Conservation (phyloP, 1,139 yeast species). For the Meyerozyma elateridarum region DNA sequence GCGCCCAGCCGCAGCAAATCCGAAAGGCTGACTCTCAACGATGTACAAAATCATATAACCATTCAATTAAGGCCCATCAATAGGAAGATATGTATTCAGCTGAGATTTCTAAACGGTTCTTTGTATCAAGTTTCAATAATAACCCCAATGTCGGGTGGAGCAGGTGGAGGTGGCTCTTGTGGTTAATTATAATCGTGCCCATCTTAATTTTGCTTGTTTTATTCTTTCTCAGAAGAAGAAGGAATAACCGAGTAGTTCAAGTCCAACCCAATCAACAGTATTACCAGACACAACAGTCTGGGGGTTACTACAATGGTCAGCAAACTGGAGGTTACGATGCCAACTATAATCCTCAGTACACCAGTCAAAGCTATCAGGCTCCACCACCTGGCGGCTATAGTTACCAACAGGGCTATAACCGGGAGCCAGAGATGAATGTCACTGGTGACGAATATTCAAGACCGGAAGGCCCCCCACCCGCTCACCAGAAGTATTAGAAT, state of each 20-base stretch:
- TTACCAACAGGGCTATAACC: slow-evolving; percentile 7
- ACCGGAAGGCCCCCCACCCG: slow-evolving; percentile 23
- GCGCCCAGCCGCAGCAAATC: too few relatives aligned
- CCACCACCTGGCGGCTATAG: slow-evolving; percentile 7
- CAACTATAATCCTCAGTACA: slow-evolving; percentile 5
- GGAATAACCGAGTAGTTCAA: slow-evolving; percentile 6
- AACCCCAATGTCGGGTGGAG: slow-evolving; percentile 9
- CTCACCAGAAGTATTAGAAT: slow-evolving; percentile 12
- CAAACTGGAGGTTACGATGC: slow-evolving; percentile 2
- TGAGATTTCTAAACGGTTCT: background rate
- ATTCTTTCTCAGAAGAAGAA: slow-evolving; percentile 12
- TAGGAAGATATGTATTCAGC: background rate
- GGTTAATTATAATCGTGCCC: slow-evolving; percentile 13
- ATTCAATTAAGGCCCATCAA: too few relatives aligned
- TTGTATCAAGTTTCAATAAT: background rate
- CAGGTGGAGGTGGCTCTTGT: slow-evolving; percentile 13
- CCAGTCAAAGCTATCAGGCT: slow-evolving; percentile 6
- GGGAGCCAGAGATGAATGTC: slow-evolving; percentile 7
- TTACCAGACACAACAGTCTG: slow-evolving; percentile 15
- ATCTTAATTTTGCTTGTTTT: slow-evolving; percentile 9
- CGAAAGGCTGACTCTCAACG: too few relatives aligned
- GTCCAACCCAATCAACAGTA: slow-evolving; percentile 12
- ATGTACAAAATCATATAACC: too few relatives aligned
- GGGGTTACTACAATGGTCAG: slow-evolving; percentile 10
- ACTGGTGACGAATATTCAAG: slow-evolving; percentile 12